Base-by-base conservation (phyloP, 495 filamentous ascomycete genomes). In the Aspergillus wentii region DNA sequence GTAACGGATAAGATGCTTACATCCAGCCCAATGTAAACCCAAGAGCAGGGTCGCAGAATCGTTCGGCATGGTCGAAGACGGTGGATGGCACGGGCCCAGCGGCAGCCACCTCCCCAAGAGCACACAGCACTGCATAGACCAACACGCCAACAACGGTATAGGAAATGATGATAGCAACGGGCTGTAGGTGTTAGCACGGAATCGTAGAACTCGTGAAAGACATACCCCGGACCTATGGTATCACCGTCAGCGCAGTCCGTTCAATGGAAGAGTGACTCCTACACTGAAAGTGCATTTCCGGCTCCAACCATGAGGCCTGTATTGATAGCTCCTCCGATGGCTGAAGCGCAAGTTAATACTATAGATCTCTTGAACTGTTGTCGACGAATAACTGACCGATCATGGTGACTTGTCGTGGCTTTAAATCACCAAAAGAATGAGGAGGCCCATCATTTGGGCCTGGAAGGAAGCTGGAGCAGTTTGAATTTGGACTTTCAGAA, bases 301-400 rank as follows among this genome's bases (percentile, higher is more conserved):
- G 78, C 83, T 22, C 66, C 75, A 35, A 80, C 72, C 53, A 78
- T 75, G 49, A 80, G 54, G 16, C 79, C 83, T 21, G 84, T 88
- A 43, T 85, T 86, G 44, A 94, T 85, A 8, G 87, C 86, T 31
- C 85, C 84, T 18, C 87, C 86, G 48, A 94, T 87, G 3, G 86
- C 87, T 72, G 27, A 15, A n/a, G n/a, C n/a, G 14, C 8, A 13
- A 1, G 16, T 8, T 1, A 10, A 22, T 56, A n/a, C 34, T 57
- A 46, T 25, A n/a, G 3, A 16, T n/a, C 6, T 33, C 8, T 3
- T 18, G 11, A 4, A 14, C 16, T 35, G 5, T 19, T 14, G 14
- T 25, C 3, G n/a, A 15, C 27, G 13, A 30, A 35, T 25, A 15
- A 49, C 59, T 30, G 20, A 68, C 64, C 54, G 32, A 94, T 90